phyloP scores from a whole-genome alignment of 179 eudicot species.

The Beta lomatogona region DNA sequence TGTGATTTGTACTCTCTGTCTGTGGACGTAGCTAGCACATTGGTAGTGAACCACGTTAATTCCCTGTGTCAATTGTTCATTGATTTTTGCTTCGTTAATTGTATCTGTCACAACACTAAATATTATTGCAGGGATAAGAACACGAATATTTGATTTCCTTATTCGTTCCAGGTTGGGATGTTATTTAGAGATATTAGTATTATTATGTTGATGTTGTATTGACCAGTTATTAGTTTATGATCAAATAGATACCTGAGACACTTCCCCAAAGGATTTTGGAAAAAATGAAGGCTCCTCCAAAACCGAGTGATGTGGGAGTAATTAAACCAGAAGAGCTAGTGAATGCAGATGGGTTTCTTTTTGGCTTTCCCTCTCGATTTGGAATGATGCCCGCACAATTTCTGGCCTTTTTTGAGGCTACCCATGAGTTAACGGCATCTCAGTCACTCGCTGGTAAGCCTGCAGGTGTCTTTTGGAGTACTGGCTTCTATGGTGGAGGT shows the following conservation, averaged over 20 bases:
- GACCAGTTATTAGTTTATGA: not conserved
- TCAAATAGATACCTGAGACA: conserved; percentile 60
- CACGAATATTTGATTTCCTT: not conserved
- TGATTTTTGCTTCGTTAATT: no score
- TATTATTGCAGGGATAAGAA: not conserved
- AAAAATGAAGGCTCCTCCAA: conserved; percentile 61
- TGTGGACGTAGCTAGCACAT: no score
- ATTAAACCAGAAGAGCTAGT: conserved; percentile 55
- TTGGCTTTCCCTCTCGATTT: conserved; percentile 69
- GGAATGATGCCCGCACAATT: conserved; percentile 72
- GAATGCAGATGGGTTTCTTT: conserved; percentile 69
- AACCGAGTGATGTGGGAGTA: conserved; percentile 53
- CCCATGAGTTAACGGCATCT: conserved; percentile 42
- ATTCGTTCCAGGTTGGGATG: no score
- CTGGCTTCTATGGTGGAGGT: conserved; percentile 75
- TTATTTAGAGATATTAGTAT: not conserved
- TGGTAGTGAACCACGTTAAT: no score
- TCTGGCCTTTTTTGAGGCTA: conserved; percentile 60
- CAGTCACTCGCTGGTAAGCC: conserved; percentile 69
- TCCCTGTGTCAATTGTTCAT: no score
- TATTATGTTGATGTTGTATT: not conserved
- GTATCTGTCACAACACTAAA: no score
- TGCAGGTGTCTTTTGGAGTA: conserved; percentile 73
- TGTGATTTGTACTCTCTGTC: no score
- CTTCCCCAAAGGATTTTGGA: conserved; percentile 45